These are phyloP conservation scores for Elymus sibiricus DNA, from an alignment of 176 grass and related monocot species.

Conservation along the genomic window DNA sequence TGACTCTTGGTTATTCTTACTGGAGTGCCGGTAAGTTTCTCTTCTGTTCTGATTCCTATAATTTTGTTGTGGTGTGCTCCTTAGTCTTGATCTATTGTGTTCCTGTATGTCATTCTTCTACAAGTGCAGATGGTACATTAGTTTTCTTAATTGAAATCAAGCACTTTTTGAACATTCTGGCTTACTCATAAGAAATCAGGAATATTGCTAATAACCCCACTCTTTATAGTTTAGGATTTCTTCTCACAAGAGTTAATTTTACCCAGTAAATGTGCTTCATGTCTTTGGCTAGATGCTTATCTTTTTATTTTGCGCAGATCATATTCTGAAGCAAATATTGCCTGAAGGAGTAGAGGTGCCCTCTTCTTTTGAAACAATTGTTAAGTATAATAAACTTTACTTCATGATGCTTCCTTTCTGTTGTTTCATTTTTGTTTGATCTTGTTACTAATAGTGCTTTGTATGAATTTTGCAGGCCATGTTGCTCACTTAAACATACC, in stretches of 20 bases:
- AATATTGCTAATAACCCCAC: not conserved
- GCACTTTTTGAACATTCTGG: not conserved
- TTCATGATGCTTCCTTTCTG: slow-evolving; percentile 4
- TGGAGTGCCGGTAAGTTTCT: slow-evolving; percentile 77
- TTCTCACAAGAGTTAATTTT: not conserved
- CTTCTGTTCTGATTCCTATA: slow-evolving; percentile 14
- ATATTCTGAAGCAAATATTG: slow-evolving; percentile 86
- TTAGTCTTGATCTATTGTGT: not conserved
- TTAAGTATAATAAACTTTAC: slow-evolving; percentile 55
- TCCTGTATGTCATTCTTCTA: not conserved
- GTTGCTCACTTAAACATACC: slow-evolving; percentile 95
- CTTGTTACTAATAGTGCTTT: slow-evolving; percentile 22
- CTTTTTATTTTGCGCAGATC: slow-evolving; percentile 51
- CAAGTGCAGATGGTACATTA: not conserved
- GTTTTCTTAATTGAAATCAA: not conserved
- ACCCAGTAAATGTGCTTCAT: not conserved
- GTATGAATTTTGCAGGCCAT: slow-evolving; percentile 69
- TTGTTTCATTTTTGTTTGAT: slow-evolving; percentile 7
- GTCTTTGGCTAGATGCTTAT: not conserved
- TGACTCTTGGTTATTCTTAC: slow-evolving; percentile 91
- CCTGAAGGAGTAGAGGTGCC: slow-evolving; percentile 81
- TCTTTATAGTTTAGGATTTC: not conserved
- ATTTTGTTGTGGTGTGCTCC: not conserved
- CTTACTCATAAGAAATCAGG: not conserved
- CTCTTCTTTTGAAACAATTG: slow-evolving; percentile 98